Percentiles rank a stretch among this genome's conserved stretches.
These are phyloP conservation scores for Zopfia rhizophila DNA, from an alignment of 2,329 filamentous ascomycete species.

Conservation along the genomic window DNA sequence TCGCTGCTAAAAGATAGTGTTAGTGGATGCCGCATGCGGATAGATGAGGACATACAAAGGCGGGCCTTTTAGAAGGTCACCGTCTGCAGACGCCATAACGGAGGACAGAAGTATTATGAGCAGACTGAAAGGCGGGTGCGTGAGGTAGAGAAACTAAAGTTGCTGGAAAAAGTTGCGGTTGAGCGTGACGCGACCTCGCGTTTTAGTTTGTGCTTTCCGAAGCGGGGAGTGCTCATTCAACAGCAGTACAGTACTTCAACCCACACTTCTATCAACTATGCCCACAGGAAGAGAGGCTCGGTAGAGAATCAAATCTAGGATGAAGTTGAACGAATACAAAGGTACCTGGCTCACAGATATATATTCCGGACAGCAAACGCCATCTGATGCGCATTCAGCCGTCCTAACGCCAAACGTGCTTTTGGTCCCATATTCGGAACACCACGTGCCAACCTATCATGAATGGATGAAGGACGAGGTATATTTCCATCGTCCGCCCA, in stretches of 20 bases:
- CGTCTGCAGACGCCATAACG: constrained; percentile 29
- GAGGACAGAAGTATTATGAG: neutral
- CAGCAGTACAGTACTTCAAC: no score
- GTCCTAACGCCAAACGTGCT: constrained; percentile 73
- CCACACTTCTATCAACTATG: no score
- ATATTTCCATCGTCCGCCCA: constrained; percentile 13
- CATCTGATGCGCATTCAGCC: constrained; percentile 59
- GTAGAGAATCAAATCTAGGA: no score
- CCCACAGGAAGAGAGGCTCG: no score
- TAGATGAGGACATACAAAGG: constrained; percentile 38
- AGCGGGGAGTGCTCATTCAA: no score
- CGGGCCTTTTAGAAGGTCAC: constrained; percentile 37
- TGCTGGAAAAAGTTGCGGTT: no score
- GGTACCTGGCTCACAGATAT: constrained; percentile 32
- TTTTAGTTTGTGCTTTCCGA: no score
- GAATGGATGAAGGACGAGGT: constrained; percentile 89
- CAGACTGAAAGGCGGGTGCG: no score
- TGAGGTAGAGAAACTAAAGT: no score
- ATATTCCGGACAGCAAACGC: neutral
- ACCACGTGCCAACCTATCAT: constrained; percentile 86
- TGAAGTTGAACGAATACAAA: constrained; percentile 56
- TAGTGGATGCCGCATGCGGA: neutral
- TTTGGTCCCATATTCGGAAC: constrained; percentile 83
- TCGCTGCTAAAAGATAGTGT: constrained; percentile 31
- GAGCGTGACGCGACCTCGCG: no score